A percentile compares a stretch with the other conserved stretches of the same genome.
These are phyloP conservation scores for Lactarius pseudohatsudake DNA, from an alignment of 768 basidiomycete genomes.

Conservation along the genomic window DNA sequence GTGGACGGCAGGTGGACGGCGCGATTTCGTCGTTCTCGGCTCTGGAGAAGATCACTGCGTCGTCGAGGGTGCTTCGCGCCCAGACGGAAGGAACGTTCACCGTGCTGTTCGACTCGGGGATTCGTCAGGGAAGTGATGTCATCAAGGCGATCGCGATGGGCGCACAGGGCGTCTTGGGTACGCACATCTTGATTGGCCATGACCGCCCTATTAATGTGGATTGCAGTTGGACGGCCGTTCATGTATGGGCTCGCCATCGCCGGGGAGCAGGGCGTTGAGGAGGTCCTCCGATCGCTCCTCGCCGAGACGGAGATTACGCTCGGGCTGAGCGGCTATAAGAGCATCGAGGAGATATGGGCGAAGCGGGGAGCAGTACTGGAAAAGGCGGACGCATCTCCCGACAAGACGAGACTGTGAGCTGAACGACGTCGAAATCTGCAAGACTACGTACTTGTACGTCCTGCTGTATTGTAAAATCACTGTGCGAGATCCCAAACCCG, in stretches of 20 bases:
- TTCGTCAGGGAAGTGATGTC: slow-evolving; percentile 80
- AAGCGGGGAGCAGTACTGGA: slow-evolving; percentile 52
- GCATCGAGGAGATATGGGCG: slow-evolving; percentile 60
- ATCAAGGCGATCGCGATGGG: slow-evolving; percentile 85
- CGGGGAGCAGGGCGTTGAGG: slow-evolving; percentile 73
- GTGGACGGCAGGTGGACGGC: slow-evolving; percentile 77
- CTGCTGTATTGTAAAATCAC: not conserved
- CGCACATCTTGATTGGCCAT: slow-evolving; percentile 33
- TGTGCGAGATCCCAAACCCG: too few relatives aligned
- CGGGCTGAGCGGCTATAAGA: slow-evolving; percentile 59
- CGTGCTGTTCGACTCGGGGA: slow-evolving; percentile 77
- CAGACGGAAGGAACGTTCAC: slow-evolving; percentile 62
- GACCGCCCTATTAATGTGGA: not conserved
- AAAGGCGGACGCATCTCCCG: slow-evolving; percentile 38
- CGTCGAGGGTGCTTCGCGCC: slow-evolving; percentile 54
- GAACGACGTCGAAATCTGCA: not conserved
- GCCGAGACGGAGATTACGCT: slow-evolving; percentile 68
- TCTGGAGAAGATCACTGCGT: slow-evolving; percentile 65
- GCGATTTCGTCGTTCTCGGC: slow-evolving; percentile 72
- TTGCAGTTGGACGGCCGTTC: slow-evolving; percentile 68
- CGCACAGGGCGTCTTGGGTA: slow-evolving; percentile 76
- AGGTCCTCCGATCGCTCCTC: slow-evolving; percentile 64
- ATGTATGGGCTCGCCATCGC: slow-evolving; percentile 70
- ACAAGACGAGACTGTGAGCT: slow-evolving; percentile 8
- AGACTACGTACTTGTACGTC: not conserved